A percentile compares a stretch with the other conserved stretches of the same genome.
Conservation (phyloP, 345 rosid species). For the Eucalyptus erythrocorys region DNA sequence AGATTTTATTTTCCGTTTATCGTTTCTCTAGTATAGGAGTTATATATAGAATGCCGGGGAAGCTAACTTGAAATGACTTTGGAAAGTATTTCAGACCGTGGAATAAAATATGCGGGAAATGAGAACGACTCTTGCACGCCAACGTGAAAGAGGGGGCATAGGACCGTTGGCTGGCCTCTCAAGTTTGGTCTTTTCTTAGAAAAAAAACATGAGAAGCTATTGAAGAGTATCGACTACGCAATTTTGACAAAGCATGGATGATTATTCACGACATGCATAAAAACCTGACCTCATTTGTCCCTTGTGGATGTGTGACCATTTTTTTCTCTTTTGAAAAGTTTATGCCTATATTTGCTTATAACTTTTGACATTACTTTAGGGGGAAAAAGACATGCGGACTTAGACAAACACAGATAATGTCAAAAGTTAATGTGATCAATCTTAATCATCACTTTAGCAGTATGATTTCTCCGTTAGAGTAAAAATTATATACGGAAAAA, state of each 20-base stretch:
- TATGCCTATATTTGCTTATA: no score
- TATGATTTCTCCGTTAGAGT: no score
- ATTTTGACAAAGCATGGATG: background rate
- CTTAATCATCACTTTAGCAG: no score
- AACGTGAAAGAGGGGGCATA: background rate
- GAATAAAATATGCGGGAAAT: no score
- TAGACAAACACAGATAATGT: no score
- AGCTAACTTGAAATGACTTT: background rate
- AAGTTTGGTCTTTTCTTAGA: background rate
- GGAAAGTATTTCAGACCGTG: background rate
- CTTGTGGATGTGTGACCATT: no score
- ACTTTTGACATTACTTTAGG: no score
- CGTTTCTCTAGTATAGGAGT: background rate
- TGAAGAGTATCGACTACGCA: background rate
- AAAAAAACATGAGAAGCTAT: background rate
- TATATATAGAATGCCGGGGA: background rate
- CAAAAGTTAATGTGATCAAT: no score
- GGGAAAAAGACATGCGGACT: no score
- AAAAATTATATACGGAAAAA: no score
- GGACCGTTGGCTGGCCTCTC: background rate
- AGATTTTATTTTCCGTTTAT: background rate
- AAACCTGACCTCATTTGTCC: background rate
- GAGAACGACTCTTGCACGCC: background rate
- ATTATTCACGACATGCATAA: background rate
- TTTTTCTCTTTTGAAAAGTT: no score